Evolutionary conservation across 768 basidiomycete species (phyloP), one percentile per base, ranked within the genome.

Genomic region (Tremella yokohamensis): DNA sequence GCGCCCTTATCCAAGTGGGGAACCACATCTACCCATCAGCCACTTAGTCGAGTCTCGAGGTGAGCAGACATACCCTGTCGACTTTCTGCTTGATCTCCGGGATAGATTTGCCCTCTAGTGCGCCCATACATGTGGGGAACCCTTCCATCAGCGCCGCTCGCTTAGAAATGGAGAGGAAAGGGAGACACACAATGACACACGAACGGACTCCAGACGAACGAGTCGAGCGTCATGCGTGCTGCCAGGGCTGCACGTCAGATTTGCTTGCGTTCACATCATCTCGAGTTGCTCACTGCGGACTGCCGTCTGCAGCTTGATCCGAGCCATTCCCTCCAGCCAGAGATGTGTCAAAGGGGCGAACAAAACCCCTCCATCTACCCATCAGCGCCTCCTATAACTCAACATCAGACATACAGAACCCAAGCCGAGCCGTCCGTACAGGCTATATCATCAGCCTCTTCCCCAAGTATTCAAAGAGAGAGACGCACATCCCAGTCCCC

Each of bases 321-420:
- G 48, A 25, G 73, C 68, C 15, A 76, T 53, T 0, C 54, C 44
- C 0, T 53, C 49, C 2, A 74, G 51, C 75, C 75, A 76, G 20
- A 61, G 52, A 61, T 74, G 72, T 4, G 63, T 72, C 13, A 76
- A 58, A 16, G 75, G 75, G 12, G 75, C 73, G 56, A 76, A 76
- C 42, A 76, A 58, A n/a, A 68, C 40, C 4, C 61, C 60, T n/a
- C 69, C 68, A 49, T 71, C 65, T 69, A 37, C 25, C 39, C 3
- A 40, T 56, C 13, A 53, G 45, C 49, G 1, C 8, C 15, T 26
- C 20, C n/a, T 22, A 24, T 4, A 40, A 11, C 44, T 44, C 15
- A 18, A 65, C 9, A 37, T 8, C 7, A 49, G 49, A 49, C 18
- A 9, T 22, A 73, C 71, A 76, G 18, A 73, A 56, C 0, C 63